A percentile compares a stretch with the other conserved stretches of the same genome.
Evolutionary conservation across 169 alveolate species (phyloP).

Genomic region (Blepharisma undulans): DNA sequence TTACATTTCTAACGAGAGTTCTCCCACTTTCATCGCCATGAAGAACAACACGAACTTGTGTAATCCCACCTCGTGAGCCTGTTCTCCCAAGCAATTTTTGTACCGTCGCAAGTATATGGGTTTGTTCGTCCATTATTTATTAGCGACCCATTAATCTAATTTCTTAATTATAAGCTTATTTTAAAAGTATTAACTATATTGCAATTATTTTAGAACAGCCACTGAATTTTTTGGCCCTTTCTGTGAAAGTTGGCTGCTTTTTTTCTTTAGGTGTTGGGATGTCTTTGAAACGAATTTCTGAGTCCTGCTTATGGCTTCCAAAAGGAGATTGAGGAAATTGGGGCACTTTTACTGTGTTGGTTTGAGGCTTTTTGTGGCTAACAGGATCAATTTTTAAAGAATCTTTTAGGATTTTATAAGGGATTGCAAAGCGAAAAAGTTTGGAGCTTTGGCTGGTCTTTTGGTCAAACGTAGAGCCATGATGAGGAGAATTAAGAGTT

Average conservation of each 20-base stretch:
- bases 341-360: not conserved
- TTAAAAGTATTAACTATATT: not conserved
- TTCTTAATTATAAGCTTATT: not conserved
- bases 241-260: not conserved
- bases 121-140: constrained; percentile 26
- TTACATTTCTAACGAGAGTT: constrained; percentile 95
- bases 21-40: constrained; percentile 69
- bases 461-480: not conserved
- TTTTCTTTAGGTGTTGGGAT: not conserved
- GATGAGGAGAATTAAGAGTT: not conserved
- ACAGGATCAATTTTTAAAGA: not conserved
- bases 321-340: not conserved
- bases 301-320: not conserved
- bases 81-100: constrained; percentile 95
- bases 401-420: not conserved
- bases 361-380: not conserved
- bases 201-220: not conserved
- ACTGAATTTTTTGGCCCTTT: not conserved
- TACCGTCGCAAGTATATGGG: constrained; percentile 86
- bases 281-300: not conserved
- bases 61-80: constrained; percentile 98
- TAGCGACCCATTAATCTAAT: not conserved
- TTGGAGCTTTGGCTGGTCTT: not conserved
- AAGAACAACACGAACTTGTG: constrained; percentile 93
- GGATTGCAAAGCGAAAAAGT: not conserved